Evolutionary conservation across 140 eudicot genomes (phyloP).

Genomic region (Artemisia princeps): DNA sequence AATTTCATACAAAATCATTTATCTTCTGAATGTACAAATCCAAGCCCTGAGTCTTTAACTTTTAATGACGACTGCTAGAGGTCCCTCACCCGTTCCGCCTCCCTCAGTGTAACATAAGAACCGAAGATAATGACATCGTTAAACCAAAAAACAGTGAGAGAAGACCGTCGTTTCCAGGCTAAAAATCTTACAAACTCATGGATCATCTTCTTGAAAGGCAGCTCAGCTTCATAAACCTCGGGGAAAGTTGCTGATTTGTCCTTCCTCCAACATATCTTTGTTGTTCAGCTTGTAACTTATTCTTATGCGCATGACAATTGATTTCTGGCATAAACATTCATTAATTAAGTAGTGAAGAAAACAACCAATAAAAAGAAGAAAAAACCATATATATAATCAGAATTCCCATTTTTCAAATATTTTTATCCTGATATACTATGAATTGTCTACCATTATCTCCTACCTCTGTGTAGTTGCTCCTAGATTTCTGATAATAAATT

Average conservation of each 20-base stretch:
- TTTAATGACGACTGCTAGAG: slow-evolving; percentile 21
- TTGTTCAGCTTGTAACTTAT: slow-evolving; percentile 63
- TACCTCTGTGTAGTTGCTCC: too few relatives aligned
- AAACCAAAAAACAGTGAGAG: slow-evolving; percentile 11
- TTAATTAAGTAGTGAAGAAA: background rate
- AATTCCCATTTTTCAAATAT: background rate
- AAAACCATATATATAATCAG: background rate
- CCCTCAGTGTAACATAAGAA: slow-evolving; percentile 23
- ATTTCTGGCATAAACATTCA: slow-evolving; percentile 48
- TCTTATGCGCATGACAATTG: slow-evolving; percentile 82
- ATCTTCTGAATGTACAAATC: slow-evolving; percentile 45
- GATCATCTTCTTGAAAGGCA: slow-evolving; percentile 11
- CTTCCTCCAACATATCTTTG: slow-evolving; percentile 79
- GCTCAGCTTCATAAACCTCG: slow-evolving; percentile 47
- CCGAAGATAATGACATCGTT: background rate
- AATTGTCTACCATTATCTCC: too few relatives aligned
- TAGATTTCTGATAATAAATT: too few relatives aligned
- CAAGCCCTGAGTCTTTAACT: slow-evolving; percentile 13
- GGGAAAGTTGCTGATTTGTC: slow-evolving; percentile 86
- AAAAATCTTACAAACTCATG: slow-evolving; percentile 9
- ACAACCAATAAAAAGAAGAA: background rate
- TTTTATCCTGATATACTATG: too few relatives aligned
- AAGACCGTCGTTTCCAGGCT: background rate
- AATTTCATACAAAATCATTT: slow-evolving; percentile 18
- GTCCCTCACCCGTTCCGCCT: slow-evolving; percentile 13